Evolutionary conservation across 2,329 filamentous ascomycete genomes (phyloP).

Genomic region (Trichoderma semiorbis): DNA sequence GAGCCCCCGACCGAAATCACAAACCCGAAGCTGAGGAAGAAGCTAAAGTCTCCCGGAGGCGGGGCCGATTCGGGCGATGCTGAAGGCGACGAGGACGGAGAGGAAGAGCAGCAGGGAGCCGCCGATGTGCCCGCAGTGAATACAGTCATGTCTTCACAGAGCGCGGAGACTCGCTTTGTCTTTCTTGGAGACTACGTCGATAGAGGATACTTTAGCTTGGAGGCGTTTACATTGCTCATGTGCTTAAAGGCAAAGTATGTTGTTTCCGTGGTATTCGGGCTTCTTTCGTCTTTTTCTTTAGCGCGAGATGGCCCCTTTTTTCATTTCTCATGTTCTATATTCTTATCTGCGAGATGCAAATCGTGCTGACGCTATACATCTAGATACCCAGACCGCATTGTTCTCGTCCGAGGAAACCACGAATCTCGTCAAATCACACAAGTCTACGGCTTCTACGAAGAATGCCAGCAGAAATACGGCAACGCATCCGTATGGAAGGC

Average conservation of each 20-base stretch:
- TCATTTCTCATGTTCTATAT: not conserved
- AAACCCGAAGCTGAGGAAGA: slow-evolving; percentile 81
- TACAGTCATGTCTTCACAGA: slow-evolving; percentile 40
- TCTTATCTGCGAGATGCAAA: slow-evolving; percentile 11
- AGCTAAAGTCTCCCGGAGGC: slow-evolving; percentile 56
- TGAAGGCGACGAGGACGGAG: slow-evolving; percentile 46
- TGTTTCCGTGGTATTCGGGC: not conserved
- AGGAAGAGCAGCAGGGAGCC: slow-evolving; percentile 29
- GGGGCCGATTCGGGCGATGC: slow-evolving; percentile 48
- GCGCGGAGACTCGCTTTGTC: slow-evolving; percentile 55
- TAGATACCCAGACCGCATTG: slow-evolving; percentile 91
- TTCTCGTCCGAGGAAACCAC: slow-evolving; percentile 96
- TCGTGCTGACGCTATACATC: not conserved
- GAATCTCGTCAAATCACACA: slow-evolving; percentile 97
- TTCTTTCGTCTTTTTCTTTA: not conserved
- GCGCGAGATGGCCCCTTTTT: not conserved
- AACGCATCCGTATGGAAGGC: slow-evolving; percentile 99
- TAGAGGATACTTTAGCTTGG: slow-evolving; percentile 93
- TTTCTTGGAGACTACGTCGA: slow-evolving; percentile 91
- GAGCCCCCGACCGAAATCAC: slow-evolving; percentile 88
- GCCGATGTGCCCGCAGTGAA: not conserved
- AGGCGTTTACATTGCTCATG: slow-evolving; percentile 95
- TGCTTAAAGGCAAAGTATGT: slow-evolving; percentile 74
- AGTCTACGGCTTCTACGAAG: slow-evolving; percentile 98
- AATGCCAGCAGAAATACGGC: slow-evolving; percentile 96